phyloP scores from a whole-genome alignment of 768 basidiomycete species.

The Trametes cinnabarina region DNA sequence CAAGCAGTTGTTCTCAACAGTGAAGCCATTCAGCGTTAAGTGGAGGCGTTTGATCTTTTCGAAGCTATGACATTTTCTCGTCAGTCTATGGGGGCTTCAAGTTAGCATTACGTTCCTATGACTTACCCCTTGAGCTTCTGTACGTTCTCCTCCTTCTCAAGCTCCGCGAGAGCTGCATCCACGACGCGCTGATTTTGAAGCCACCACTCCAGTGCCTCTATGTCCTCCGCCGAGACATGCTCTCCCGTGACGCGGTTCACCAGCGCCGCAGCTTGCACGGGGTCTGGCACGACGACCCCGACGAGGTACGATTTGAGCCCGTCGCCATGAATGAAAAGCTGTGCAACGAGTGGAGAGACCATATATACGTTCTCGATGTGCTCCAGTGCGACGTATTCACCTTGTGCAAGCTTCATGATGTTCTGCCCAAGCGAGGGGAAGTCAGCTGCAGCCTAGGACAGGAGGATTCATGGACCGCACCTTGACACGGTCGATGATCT shows the following conservation, averaged over 20 bases:
- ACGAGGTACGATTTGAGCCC: slow-evolving; percentile 82
- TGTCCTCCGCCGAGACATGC: slow-evolving; percentile 51
- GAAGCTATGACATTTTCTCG: slow-evolving; percentile 53
- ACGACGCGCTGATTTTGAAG: slow-evolving; percentile 61
- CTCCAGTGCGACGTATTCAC: slow-evolving; percentile 97
- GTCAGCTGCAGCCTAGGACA: neutral
- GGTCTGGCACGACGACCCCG: slow-evolving; percentile 83
- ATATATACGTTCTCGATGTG: slow-evolving; percentile 86
- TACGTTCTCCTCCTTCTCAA: slow-evolving; percentile 62
- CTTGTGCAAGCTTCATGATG: slow-evolving; percentile 97
- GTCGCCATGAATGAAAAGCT: slow-evolving; percentile 90
- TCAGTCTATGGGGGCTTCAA: neutral
- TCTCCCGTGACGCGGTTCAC: slow-evolving; percentile 51
- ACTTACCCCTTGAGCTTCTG: slow-evolving; percentile 74
- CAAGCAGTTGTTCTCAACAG: slow-evolving; percentile 73
- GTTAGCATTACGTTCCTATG: neutral
- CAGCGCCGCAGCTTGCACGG: slow-evolving; percentile 64
- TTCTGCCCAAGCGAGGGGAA: slow-evolving; percentile 50
- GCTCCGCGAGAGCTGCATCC: slow-evolving; percentile 48
- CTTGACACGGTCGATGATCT: slow-evolving; percentile 95
- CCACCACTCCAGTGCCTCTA: slow-evolving; percentile 47
- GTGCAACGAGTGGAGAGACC: slow-evolving; percentile 64
- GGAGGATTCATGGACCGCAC: slow-evolving; percentile 36
- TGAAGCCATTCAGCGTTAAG: slow-evolving; percentile 72
- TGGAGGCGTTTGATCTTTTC: slow-evolving; percentile 84